Conservation (phyloP, 352 stramenopile genomes). For the Phytophthora multivora region DNA sequence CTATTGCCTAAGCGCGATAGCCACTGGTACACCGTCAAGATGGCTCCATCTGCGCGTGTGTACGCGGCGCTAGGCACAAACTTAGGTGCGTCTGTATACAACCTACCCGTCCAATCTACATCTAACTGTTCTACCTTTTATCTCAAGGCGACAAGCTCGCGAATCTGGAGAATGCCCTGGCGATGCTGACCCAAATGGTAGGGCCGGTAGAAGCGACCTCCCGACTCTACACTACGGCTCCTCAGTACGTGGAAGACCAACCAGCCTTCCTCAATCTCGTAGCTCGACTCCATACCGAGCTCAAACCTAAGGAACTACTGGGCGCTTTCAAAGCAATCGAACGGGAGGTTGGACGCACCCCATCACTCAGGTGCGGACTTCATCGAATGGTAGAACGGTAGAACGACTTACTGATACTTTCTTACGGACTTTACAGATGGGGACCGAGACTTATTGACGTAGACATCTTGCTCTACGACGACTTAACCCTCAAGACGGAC, state of each 20-base stretch:
- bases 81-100: conserved; percentile 45
- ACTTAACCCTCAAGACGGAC: conserved; percentile 67
- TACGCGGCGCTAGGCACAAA: conserved; percentile 80
- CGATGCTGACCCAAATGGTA: conserved; percentile 45
- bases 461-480: conserved; percentile 95
- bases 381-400: background rate
- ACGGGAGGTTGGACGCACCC: conserved; percentile 81
- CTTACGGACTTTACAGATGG: conserved; percentile 60
- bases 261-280: conserved; percentile 95
- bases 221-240: conserved; percentile 91
- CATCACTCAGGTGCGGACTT: conserved; percentile 52
- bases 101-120: background rate
- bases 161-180: conserved; percentile 70
- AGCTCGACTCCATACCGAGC: conserved; percentile 82
- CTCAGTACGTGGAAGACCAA: conserved; percentile 96
- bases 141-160: conserved; percentile 63
- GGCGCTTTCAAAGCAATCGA: conserved; percentile 91
- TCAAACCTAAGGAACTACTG: conserved; percentile 82
- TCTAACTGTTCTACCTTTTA: background rate
- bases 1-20: background rate
- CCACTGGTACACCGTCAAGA: background rate
- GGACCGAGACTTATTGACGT: conserved; percentile 95
- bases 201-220: conserved; percentile 83
- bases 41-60: conserved; percentile 35
- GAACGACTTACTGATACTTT: conserved; percentile 3